Base-by-base conservation (phyloP, 2,329 filamentous ascomycete genomes). In the Pseudogymnoascus sp. region DNA sequence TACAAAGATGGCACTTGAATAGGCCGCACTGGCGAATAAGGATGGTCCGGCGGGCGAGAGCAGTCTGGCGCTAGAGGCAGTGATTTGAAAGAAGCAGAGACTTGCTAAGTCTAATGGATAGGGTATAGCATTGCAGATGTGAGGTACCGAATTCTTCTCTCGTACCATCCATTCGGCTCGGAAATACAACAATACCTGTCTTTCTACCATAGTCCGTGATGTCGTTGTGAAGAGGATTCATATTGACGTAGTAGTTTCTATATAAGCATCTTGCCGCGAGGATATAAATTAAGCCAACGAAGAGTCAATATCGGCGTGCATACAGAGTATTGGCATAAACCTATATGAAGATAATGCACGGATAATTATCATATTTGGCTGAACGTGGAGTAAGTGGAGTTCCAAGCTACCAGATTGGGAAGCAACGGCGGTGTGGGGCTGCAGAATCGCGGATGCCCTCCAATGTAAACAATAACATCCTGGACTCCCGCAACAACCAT, bases 381-480 rank as follows among this genome's bases (percentile, higher is more conserved):
- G 25, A 13, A 31, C 25, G 1, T 34, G 48, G n/a, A 31, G 48
- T 8, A 19, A 31, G 48, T 54, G 48, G 48, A 57, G 48, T 57
- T 57, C 48, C 48, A 57, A 57, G 48, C 25, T 57, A 19, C 48
- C n/a, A 57, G 48, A 57, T 57, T 57, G n/a, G 48, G 48, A 31
- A 57, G 25, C 48, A 34, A 34, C n/a, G 14, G 48, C 48, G 48
- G 48, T 57, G 48, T 57, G 48, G 48, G 48, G 48, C 48, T 57
- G 48, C 48, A 57, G 48, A 57, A 57, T 57, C 48, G 25, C 48
- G 48, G 48, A 19, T 57, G 25, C 25, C 48, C 48, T 57, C 25
- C 48, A n/a, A 57, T 57, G 48, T 57, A 57, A 57, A 57, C 48
- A 57, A 57, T 57, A 57, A 57, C 48, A 57, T 57, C n/a, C 48